Conservation (phyloP, 1,284 basidiomycete species). For the Cutaneotrichosporon mucoides region DNA sequence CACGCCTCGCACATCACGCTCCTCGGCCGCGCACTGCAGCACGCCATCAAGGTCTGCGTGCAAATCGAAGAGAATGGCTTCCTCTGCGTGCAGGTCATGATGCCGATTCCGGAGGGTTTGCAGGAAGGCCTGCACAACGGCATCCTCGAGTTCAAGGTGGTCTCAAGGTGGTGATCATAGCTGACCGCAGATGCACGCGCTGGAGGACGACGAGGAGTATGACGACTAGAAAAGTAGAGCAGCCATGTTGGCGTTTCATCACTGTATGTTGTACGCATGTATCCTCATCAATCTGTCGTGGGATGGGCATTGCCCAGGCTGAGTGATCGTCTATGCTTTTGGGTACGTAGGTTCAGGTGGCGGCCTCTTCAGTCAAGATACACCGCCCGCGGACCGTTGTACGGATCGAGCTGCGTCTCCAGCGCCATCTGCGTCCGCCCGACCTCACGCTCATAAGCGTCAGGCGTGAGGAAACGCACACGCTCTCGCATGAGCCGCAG, state of each 20-base stretch:
- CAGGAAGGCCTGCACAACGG: constrained; percentile 55
- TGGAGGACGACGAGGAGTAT: constrained; percentile 34
- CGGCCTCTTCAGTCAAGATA: no score
- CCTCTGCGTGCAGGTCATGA: constrained; percentile 78
- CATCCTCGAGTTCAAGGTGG: constrained; percentile 80
- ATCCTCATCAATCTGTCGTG: no score
- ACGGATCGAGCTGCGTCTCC: background rate
- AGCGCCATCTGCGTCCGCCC: background rate
- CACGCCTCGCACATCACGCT: constrained; percentile 67
- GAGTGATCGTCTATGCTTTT: no score
- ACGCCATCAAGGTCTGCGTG: constrained; percentile 76
- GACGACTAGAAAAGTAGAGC: no score
- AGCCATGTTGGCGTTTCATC: no score
- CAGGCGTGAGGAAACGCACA: background rate
- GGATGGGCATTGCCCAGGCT: no score
- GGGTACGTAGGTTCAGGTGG: no score
- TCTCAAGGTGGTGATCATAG: constrained; percentile 13
- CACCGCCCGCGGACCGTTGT: background rate
- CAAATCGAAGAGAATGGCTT: constrained; percentile 75
- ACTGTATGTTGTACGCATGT: no score
- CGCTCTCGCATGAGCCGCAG: background rate
- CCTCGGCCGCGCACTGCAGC: constrained; percentile 67
- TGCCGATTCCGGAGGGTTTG: constrained; percentile 54
- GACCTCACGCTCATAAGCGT: background rate
- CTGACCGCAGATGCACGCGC: constrained; percentile 36